Evolutionary conservation across 73 alveolate genomes (phyloP).

Genomic region (Paramecium bursaria): DNA sequence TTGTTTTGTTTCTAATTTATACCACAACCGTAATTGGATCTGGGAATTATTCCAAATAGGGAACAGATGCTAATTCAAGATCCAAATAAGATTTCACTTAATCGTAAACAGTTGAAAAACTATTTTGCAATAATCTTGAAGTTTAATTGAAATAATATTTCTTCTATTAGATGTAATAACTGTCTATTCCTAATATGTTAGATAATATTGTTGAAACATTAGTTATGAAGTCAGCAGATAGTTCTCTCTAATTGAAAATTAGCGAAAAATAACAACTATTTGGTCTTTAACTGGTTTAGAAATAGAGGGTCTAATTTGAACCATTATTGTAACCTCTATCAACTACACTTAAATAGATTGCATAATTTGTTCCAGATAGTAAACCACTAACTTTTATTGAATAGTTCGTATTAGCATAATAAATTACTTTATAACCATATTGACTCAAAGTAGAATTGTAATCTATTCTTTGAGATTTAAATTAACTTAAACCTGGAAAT

Average conservation of each 20-base stretch:
- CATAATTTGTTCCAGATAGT: slow-evolving; percentile 55
- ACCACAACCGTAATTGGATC: slow-evolving; percentile 36
- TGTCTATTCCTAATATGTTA: slow-evolving; percentile 31
- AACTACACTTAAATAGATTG: slow-evolving; percentile 13
- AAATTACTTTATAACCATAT: slow-evolving; percentile 32
- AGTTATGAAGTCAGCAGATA: not conserved
- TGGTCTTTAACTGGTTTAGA: slow-evolving; percentile 31
- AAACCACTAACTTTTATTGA: slow-evolving; percentile 15
- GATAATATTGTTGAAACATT: slow-evolving; percentile 17
- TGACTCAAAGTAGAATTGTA: slow-evolving; percentile 58
- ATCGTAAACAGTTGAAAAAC: slow-evolving; percentile 12
- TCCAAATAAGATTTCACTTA: slow-evolving; percentile 10
- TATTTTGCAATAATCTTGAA: slow-evolving; percentile 8
- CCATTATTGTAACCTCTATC: slow-evolving; percentile 69
- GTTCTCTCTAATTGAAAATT: slow-evolving; percentile 1
- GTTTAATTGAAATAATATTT: slow-evolving; percentile 21
- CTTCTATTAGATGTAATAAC: slow-evolving; percentile 2
- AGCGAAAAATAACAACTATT: slow-evolving; percentile 44
- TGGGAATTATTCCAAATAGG: slow-evolving; percentile 25
- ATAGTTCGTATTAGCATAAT: slow-evolving; percentile 5
- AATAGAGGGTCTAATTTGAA: not conserved
- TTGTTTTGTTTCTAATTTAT: slow-evolving; percentile 47
- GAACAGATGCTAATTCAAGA: slow-evolving; percentile 49
- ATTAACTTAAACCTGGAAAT: slow-evolving; percentile 36
- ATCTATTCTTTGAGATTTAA: not conserved